Evolutionary conservation across 352 stramenopile genomes (phyloP).

Genomic region (Blastocystis sp.): DNA sequence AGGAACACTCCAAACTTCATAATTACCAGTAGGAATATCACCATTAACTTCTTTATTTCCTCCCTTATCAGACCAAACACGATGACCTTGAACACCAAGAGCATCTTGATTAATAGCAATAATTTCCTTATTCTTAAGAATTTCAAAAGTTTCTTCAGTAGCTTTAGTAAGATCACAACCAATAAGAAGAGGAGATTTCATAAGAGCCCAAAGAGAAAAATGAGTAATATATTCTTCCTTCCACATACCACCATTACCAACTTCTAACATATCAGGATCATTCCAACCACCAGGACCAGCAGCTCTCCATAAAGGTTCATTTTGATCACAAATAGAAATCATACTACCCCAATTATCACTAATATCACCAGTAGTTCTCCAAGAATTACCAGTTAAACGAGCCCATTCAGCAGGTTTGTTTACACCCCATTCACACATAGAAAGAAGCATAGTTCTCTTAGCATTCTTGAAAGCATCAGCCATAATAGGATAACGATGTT

Average conservation of each 20-base stretch:
- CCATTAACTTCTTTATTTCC: conserved; percentile 33
- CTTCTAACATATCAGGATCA: conserved; percentile 53
- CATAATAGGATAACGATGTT: conserved; percentile 39
- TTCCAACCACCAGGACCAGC: conserved; percentile 49
- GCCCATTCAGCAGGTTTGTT: conserved; percentile 37
- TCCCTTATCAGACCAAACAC: conserved; percentile 40
- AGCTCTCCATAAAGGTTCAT: conserved; percentile 41
- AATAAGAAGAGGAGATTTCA: conserved; percentile 50
- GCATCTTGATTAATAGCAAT: conserved; percentile 51
- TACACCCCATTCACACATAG: conserved; percentile 42
- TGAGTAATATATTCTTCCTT: conserved; percentile 46
- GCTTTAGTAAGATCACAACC: conserved; percentile 45
- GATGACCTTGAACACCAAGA: conserved; percentile 39
- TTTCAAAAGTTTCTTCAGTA: conserved; percentile 42
- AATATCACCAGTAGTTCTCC: conserved; percentile 49
- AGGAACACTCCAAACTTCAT: conserved; percentile 41
- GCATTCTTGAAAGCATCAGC: conserved; percentile 36
- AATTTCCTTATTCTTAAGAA: conserved; percentile 47
- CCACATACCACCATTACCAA: conserved; percentile 47
- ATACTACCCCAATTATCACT: conserved; percentile 43
- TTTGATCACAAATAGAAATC: conserved; percentile 37
- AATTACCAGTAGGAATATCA: conserved; percentile 37
- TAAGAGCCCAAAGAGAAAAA: conserved; percentile 50
- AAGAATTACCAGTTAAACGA: conserved; percentile 44
- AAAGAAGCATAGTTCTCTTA: conserved; percentile 38